These are phyloP conservation scores for Neurospora sp. DNA, from an alignment of 2,329 filamentous ascomycete species.

Conservation along the genomic window DNA sequence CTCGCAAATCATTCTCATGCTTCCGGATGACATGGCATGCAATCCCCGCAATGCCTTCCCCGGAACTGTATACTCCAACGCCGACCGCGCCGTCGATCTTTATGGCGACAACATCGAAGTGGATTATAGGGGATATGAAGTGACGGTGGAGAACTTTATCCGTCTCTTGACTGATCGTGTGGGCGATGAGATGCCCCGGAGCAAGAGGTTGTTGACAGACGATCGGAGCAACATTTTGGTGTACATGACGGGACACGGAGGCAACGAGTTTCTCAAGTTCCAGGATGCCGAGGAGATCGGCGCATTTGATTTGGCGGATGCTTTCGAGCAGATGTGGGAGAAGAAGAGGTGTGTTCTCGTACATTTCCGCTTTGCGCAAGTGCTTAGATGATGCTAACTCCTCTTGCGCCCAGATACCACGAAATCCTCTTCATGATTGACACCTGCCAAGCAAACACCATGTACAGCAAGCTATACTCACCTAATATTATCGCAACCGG, in stretches of 20 bases:
- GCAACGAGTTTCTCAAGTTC: conserved; percentile 97
- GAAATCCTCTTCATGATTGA: conserved; percentile 99
- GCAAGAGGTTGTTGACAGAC: conserved; percentile 87
- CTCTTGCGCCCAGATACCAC: conserved; percentile 55
- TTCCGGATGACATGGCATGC: conserved; percentile 99
- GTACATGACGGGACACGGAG: conserved; percentile 98
- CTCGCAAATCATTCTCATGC: conserved; percentile 98
- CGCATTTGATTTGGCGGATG: conserved; percentile 89
- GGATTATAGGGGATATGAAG: conserved; percentile 95
- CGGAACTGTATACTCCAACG: conserved; percentile 96
- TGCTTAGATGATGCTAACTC: not conserved
- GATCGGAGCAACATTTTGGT: conserved; percentile 94
- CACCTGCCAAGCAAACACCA: conserved; percentile 97
- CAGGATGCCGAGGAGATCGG: conserved; percentile 97
- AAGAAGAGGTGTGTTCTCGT: conserved; percentile 67
- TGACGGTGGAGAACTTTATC: conserved; percentile 98
- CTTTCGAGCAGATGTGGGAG: conserved; percentile 99
- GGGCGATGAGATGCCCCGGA: conserved; percentile 86
- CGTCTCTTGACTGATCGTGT: conserved; percentile 88
- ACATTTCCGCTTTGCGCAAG: not conserved
- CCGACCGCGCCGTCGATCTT: conserved; percentile 86
- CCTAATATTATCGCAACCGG: conserved; percentile 97
- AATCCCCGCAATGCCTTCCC: conserved; percentile 98
- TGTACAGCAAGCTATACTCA: conserved; percentile 97
- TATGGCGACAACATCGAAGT: conserved; percentile 99